Evolutionary conservation across 148 eudicot genomes (phyloP), one percentile per base, ranked within the genome.

Genomic region (Arbutus unedo): DNA sequence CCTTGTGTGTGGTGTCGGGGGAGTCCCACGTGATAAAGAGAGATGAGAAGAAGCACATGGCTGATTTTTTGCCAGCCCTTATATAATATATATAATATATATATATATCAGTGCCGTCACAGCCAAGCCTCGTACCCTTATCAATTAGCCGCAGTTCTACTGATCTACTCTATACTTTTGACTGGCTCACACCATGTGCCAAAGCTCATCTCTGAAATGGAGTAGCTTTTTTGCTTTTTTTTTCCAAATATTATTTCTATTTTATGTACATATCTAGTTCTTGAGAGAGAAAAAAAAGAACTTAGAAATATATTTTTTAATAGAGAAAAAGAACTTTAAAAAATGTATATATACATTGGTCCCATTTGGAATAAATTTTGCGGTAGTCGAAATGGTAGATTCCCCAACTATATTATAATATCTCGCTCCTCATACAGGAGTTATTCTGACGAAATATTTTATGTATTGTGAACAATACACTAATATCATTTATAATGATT

Each of bases 11-110:
- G 86, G 83, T 80, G 81, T 73, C 74, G 49, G 43, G 50, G 74
- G 75, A 67, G 57, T 44, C 83, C 86, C 86, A 84, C 81, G 77
- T 81, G 83, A 81, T 18, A 74, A 43, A 76, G 86, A 74, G 77
- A 76, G 79, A 73, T 50, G 74, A 21, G 67, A 49, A n/a, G 71
- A 8, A 2, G 80, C 86, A 84, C 86, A 84, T 84, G 23, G 74
- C 74, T 70, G 41, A 47, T 16, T 70, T 70, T 19, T 70, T 19
- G 45, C n/a, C 47, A 70, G 19, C 48, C 47, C 48, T 38, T 68
- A 4, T 13, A 23, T 4, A 15, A 8, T 15, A 16, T 57, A 13
- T n/a, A 5, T 14, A 13, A 13, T 25, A 2, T 3, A 19, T 67
- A 5, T 13, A 3, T 4, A 38, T 31, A 4, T 25, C 53, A 9